phyloP scores from a whole-genome alignment of 495 filamentous ascomycete genomes.

The Astrothelium macrocarpum region DNA sequence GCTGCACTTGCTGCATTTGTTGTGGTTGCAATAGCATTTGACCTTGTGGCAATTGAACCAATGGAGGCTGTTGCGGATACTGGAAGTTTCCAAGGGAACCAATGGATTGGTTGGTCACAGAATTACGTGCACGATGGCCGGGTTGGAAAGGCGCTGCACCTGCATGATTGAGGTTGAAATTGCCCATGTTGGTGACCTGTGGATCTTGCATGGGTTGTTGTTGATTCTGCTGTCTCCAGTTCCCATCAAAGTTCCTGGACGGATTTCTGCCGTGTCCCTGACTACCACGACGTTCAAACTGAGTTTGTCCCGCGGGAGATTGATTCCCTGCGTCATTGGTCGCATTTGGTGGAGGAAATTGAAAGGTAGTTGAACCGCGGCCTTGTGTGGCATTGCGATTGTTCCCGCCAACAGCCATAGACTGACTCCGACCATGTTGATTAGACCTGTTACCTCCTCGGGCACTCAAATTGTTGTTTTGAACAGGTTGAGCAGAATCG shows the following conservation, averaged over 20 bases:
- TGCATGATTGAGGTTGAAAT: slow-evolving; percentile 53
- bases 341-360: slow-evolving; percentile 52
- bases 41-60: slow-evolving; percentile 75
- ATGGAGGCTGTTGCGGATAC: slow-evolving; percentile 82
- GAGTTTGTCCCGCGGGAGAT: slow-evolving; percentile 40
- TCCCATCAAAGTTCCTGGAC: slow-evolving; percentile 93
- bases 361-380: slow-evolving; percentile 53
- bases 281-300: slow-evolving; percentile 64
- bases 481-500: slow-evolving; percentile 22
- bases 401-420: slow-evolving; percentile 54
- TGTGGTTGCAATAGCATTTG: slow-evolving; percentile 66
- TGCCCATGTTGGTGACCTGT: slow-evolving; percentile 43
- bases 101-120: slow-evolving; percentile 71
- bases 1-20: slow-evolving; percentile 39
- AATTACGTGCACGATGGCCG: slow-evolving; percentile 75
- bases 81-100: slow-evolving; percentile 80
- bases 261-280: slow-evolving; percentile 66
- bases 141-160: slow-evolving; percentile 64
- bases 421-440: slow-evolving; percentile 57
- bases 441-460: slow-evolving; percentile 44
- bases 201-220: slow-evolving; percentile 35
- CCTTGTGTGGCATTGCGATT: slow-evolving; percentile 42
- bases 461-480: slow-evolving; percentile 26
- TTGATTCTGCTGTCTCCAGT: slow-evolving; percentile 84
- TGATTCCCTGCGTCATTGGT: slow-evolving; percentile 43